Percentiles rank a stretch among this genome's conserved stretches.
These are phyloP conservation scores for Aspergillus spinulosporus DNA, from an alignment of 2,329 filamentous ascomycete genomes.

Conservation along the genomic window DNA sequence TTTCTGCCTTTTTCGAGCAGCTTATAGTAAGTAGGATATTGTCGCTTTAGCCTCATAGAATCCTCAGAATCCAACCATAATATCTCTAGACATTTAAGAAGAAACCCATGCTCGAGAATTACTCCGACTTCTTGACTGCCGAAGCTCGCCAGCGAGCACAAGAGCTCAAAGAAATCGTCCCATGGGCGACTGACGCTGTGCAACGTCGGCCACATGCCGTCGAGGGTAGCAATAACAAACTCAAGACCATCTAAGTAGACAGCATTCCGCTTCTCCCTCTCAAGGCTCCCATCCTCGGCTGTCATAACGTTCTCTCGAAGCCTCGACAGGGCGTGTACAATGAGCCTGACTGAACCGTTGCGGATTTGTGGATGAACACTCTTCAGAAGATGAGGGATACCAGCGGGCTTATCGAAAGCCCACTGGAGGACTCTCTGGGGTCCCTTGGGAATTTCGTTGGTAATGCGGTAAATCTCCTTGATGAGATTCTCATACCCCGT, in stretches of 20 bases:
- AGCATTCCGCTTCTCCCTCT: slow-evolving; percentile 27
- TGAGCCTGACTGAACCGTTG: slow-evolving; percentile 50
- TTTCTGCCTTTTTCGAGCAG: slow-evolving; percentile 50
- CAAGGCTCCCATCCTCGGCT: slow-evolving; percentile 25
- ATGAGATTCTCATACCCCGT: slow-evolving; percentile 62
- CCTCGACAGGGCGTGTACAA: slow-evolving; percentile 55
- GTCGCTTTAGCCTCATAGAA: slow-evolving; percentile 51
- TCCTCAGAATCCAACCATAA: slow-evolving; percentile 59
- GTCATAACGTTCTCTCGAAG: slow-evolving; percentile 49
- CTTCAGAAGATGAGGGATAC: slow-evolving; percentile 65
- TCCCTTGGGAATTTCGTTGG: slow-evolving; percentile 55
- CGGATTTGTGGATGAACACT: slow-evolving; percentile 61
- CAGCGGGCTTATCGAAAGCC: slow-evolving; percentile 56
- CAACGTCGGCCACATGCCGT: slow-evolving; percentile 62
- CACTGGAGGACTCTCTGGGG: slow-evolving; percentile 63
- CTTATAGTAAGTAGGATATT: slow-evolving; percentile 52
- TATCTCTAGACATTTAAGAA: slow-evolving; percentile 60
- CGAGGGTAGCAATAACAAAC: slow-evolving; percentile 50
- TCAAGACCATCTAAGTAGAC: slow-evolving; percentile 34
- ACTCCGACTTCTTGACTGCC: slow-evolving; percentile 59
- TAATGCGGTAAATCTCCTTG: slow-evolving; percentile 52
- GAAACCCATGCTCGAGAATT: slow-evolving; percentile 62
- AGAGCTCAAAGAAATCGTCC: slow-evolving; percentile 74
- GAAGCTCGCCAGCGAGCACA: slow-evolving; percentile 65
- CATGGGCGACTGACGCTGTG: slow-evolving; percentile 65